These are phyloP conservation scores for Acer negundo DNA, from an alignment of 345 rosid species.

Conservation along the genomic window DNA sequence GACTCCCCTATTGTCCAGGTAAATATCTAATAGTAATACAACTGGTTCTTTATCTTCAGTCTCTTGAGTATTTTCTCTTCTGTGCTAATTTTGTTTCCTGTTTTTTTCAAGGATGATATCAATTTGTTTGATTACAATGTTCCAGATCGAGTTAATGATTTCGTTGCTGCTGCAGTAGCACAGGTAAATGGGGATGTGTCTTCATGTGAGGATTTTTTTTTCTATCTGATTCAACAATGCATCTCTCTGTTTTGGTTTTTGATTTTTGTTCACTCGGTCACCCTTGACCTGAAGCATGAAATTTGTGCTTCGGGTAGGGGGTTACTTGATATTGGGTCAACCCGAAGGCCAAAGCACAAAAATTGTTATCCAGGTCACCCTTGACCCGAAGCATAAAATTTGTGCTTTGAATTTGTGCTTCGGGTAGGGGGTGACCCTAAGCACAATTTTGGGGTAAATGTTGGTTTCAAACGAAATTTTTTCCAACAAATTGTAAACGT, in stretches of 20 bases:
- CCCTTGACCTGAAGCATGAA: too few relatives aligned
- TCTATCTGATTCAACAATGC: background rate
- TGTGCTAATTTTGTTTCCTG: constrained; percentile 31
- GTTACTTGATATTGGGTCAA: too few relatives aligned
- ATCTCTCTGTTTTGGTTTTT: constrained; percentile 6
- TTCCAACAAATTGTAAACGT: too few relatives aligned
- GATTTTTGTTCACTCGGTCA: background rate
- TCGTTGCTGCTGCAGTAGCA: constrained; percentile 87
- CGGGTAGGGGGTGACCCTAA: too few relatives aligned
- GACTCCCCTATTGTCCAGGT: constrained; percentile 82
- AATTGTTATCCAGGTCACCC: too few relatives aligned
- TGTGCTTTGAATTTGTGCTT: too few relatives aligned
- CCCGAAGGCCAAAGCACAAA: too few relatives aligned
- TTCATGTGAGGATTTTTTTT: constrained; percentile 7
- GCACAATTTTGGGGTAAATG: too few relatives aligned
- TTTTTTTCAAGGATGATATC: constrained; percentile 66
- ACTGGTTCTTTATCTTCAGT: constrained; percentile 9
- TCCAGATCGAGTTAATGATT: constrained; percentile 84
- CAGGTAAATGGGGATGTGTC: constrained; percentile 53
- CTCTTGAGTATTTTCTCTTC: constrained; percentile 9
- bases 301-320: too few relatives aligned
- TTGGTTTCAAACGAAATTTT: too few relatives aligned
- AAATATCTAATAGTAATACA: constrained; percentile 18
- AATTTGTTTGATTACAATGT: constrained; percentile 93
- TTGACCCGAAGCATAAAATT: too few relatives aligned